A percentile compares a stretch with the other conserved stretches of the same genome.
phyloP scores from a whole-genome alignment of 768 basidiomycete species.

The Cyathus striatus region DNA sequence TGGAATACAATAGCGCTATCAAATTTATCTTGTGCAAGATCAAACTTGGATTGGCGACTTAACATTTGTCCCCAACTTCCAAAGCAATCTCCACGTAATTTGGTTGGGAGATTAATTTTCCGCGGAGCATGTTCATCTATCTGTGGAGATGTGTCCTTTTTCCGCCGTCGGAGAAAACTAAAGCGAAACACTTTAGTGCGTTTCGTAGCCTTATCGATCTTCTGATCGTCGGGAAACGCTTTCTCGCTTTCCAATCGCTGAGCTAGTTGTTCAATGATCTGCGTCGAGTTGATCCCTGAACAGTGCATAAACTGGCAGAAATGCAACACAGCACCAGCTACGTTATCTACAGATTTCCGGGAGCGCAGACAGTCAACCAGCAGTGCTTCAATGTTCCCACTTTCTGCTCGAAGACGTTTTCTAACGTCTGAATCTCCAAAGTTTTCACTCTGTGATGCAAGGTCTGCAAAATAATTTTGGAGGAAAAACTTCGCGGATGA shows the following conservation, averaged over 20 bases:
- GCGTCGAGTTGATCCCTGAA: slow-evolving; percentile 14
- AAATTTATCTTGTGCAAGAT: slow-evolving; percentile 16
- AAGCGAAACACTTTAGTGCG: not conserved
- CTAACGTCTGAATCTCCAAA: slow-evolving; percentile 6
- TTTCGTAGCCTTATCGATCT: not conserved
- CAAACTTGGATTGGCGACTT: slow-evolving; percentile 12
- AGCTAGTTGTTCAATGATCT: slow-evolving; percentile 12
- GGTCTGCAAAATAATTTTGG: slow-evolving; percentile 14
- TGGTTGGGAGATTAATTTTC: slow-evolving; percentile 1
- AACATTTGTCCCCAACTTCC: slow-evolving; percentile 22
- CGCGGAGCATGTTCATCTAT: not conserved
- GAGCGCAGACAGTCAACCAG: slow-evolving; percentile 12
- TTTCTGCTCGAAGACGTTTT: slow-evolving; percentile 13
- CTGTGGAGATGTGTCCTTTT: slow-evolving; percentile 1
- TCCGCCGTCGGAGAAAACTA: slow-evolving; percentile 1
- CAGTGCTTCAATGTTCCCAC: slow-evolving; percentile 18
- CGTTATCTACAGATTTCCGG: slow-evolving; percentile 6
- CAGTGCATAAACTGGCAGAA: slow-evolving; percentile 19
- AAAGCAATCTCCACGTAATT: slow-evolving; percentile 17
- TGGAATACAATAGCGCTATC: slow-evolving; percentile 16
- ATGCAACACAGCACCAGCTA: slow-evolving; percentile 14
- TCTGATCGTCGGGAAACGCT: no score
- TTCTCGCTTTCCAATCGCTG: slow-evolving; percentile 8
- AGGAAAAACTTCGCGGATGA: slow-evolving; percentile 11
- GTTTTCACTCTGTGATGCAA: slow-evolving; percentile 10